Percentiles rank a stretch among this genome's conserved stretches.
Evolutionary conservation across 106 monocot genomes (phyloP).

Genomic region (Cymbidium sinense): DNA sequence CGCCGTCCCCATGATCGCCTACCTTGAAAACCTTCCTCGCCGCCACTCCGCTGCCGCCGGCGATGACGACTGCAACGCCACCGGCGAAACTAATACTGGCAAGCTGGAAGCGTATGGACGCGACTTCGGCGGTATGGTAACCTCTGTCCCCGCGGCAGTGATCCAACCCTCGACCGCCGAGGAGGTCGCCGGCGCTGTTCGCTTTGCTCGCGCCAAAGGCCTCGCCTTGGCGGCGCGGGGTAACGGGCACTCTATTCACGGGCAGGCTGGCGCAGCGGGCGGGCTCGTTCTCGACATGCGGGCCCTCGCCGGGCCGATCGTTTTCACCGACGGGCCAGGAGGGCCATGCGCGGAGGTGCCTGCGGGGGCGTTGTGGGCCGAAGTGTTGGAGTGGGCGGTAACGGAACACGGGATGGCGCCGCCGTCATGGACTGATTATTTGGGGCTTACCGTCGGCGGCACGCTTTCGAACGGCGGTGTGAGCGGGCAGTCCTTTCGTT

Average conservation of each 20-base stretch:
- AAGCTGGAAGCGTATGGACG: slow-evolving; percentile 2
- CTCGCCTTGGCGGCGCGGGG: slow-evolving; percentile 66
- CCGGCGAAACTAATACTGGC: not conserved
- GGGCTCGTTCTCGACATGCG: slow-evolving; percentile 81
- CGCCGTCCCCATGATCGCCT: slow-evolving; percentile 1
- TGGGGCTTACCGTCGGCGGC: slow-evolving; percentile 81
- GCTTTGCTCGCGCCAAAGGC: slow-evolving; percentile 9
- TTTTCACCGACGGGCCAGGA: not conserved
- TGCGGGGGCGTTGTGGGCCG: slow-evolving; percentile 70
- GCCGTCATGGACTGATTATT: slow-evolving; percentile 85
- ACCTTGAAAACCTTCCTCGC: not conserved
- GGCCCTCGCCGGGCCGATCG: slow-evolving; percentile 17
- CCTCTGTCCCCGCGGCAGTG: slow-evolving; percentile 29
- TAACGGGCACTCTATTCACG: slow-evolving; percentile 71
- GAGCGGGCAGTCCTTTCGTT: slow-evolving; percentile 80
- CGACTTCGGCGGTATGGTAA: slow-evolving; percentile 58
- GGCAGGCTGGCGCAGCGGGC: slow-evolving; percentile 53
- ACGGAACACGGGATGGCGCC: slow-evolving; percentile 41
- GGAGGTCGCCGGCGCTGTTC: slow-evolving; percentile 18
- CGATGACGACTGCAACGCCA: not conserved
- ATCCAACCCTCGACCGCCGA: slow-evolving; percentile 41
- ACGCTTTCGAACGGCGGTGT: slow-evolving; percentile 83
- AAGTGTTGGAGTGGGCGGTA: slow-evolving; percentile 46
- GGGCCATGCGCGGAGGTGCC: slow-evolving; percentile 33
- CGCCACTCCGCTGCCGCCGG: not conserved